phyloP scores from a whole-genome alignment of 2,329 filamentous ascomycete species.

The Pseudocercospora cruenta region DNA sequence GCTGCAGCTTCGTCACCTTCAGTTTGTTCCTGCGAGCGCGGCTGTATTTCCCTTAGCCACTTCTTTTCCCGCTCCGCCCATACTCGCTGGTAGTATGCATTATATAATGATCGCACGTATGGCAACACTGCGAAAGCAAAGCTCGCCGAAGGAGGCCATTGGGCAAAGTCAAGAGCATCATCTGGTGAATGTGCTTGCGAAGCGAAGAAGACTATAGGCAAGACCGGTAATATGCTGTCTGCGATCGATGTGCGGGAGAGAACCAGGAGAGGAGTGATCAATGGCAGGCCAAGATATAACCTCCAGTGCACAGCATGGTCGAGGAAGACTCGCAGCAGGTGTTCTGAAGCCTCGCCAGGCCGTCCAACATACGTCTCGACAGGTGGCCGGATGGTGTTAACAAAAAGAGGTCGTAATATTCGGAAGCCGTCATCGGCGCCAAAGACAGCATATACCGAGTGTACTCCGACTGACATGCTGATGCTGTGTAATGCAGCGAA shows the following conservation, averaged over 20 bases:
- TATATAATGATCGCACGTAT: constrained; percentile 67
- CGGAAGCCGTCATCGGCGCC: constrained; percentile 62
- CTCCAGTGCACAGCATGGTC: constrained; percentile 50
- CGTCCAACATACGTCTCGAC: constrained; percentile 29
- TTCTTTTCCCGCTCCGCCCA: constrained; percentile 61
- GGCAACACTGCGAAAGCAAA: constrained; percentile 69
- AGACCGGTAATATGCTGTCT: constrained; percentile 65
- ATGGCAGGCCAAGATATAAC: constrained; percentile 63
- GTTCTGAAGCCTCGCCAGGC: constrained; percentile 19
- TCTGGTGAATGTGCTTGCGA: constrained; percentile 52
- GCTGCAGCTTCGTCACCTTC: constrained; percentile 29
- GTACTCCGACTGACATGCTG: constrained; percentile 56
- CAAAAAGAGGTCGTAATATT: constrained; percentile 53
- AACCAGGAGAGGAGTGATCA: constrained; percentile 70
- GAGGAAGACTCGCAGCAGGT: constrained; percentile 26
- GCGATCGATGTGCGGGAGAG: constrained; percentile 67
- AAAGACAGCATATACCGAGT: constrained; percentile 68
- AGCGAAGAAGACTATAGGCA: constrained; percentile 65
- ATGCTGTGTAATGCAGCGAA: constrained; percentile 40
- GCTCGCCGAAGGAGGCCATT: constrained; percentile 69
- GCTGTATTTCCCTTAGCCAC: constrained; percentile 67
- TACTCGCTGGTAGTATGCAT: constrained; percentile 62
- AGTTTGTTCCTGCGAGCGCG: constrained; percentile 46
- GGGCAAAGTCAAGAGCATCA: constrained; percentile 55
- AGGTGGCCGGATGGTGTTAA: constrained; percentile 27